Evolutionary conservation across 169 alveolate genomes (phyloP), one percentile per base, ranked within the genome.

Genomic region (Babesia divergens): DNA sequence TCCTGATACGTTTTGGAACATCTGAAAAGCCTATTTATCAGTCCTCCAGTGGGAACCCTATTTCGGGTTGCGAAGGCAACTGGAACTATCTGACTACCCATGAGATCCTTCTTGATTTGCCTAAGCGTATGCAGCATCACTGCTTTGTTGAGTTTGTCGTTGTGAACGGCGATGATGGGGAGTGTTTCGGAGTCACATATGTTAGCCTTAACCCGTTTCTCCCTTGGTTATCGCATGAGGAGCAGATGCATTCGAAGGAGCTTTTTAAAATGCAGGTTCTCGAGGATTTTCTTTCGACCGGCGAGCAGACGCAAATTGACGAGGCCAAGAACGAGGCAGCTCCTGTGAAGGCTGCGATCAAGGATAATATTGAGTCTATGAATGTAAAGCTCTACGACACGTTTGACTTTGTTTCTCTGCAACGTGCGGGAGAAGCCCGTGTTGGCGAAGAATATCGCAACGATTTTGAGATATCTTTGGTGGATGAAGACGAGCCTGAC

Each of bases 61-160:
- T 58, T 31, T 59, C 72, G 26, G 93, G 93, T 0, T 65, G 74
- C 46, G 86, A 84, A 47, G 88, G 90, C 9, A 81, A 84, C 46
- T 84, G 90, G 89, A 81, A 84, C 54, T 89, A 74, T 13, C 54
- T 81, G 44, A 74, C 85, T 40, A 71, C 83, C 29, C 90, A 85
- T 43, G 86, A 75, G 29, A 68, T 91, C 49, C 60, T 56, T 13
- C 91, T 83, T 20, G 84, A 84, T 6, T 65, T 91, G 26, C 95
- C 95, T 16, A 91, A 91, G 46, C 83, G 95, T 46, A 89, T 91
- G 93, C 95, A 91, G 50, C 95, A 91, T 55, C 95, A 91, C 65
- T 76, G 90, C 50, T 89, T 77, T 64, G 64, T 91, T 24, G 93
- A 91, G 51, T 89, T 91, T 16, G 64, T 74, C 26, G 65, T 91